These are phyloP conservation scores for Baorangia bicolor DNA, from an alignment of 768 basidiomycete species.

Conservation along the genomic window DNA sequence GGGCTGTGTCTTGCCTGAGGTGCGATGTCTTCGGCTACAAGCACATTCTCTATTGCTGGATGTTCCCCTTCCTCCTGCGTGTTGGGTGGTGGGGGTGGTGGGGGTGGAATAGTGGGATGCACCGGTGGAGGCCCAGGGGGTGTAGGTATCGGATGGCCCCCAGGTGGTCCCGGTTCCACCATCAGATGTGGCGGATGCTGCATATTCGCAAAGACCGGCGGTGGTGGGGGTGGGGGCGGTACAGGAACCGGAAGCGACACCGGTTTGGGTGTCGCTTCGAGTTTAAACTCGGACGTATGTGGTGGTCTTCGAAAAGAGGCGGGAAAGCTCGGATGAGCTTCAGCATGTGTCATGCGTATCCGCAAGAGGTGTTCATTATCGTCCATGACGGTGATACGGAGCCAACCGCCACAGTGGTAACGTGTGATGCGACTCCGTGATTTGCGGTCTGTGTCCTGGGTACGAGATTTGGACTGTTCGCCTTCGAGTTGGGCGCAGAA, in stretches of 20 bases:
- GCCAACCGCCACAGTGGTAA: slow-evolving; percentile 36
- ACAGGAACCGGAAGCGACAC: slow-evolving; percentile 10
- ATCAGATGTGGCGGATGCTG: slow-evolving; percentile 23
- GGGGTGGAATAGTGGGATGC: slow-evolving; percentile 10
- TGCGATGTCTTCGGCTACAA: slow-evolving; percentile 18
- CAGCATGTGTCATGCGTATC: slow-evolving; percentile 37
- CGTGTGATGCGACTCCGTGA: slow-evolving; percentile 35
- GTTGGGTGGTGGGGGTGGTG: slow-evolving; percentile 10
- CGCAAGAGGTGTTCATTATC: slow-evolving; percentile 35
- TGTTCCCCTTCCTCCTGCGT: slow-evolving; percentile 19
- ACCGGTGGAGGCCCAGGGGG: slow-evolving; percentile 7
- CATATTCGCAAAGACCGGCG: slow-evolving; percentile 24
- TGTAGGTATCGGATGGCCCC: slow-evolving; percentile 7
- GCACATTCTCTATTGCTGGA: slow-evolving; percentile 11
- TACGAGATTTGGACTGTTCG: slow-evolving; percentile 35
- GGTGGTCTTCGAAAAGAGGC: slow-evolving; percentile 34
- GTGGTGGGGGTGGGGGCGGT: slow-evolving; percentile 9
- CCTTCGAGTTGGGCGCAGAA: slow-evolving; percentile 36
- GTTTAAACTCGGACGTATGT: slow-evolving; percentile 34
- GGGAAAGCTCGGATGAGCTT: slow-evolving; percentile 33
- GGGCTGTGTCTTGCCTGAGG: slow-evolving; percentile 15
- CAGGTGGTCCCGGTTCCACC: slow-evolving; percentile 19
- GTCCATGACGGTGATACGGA: slow-evolving; percentile 38
- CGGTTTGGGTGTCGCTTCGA: slow-evolving; percentile 31
- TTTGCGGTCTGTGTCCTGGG: slow-evolving; percentile 33